These are phyloP conservation scores for Nemania abortiva DNA, from an alignment of 2,329 filamentous ascomycete species.

Conservation along the genomic window DNA sequence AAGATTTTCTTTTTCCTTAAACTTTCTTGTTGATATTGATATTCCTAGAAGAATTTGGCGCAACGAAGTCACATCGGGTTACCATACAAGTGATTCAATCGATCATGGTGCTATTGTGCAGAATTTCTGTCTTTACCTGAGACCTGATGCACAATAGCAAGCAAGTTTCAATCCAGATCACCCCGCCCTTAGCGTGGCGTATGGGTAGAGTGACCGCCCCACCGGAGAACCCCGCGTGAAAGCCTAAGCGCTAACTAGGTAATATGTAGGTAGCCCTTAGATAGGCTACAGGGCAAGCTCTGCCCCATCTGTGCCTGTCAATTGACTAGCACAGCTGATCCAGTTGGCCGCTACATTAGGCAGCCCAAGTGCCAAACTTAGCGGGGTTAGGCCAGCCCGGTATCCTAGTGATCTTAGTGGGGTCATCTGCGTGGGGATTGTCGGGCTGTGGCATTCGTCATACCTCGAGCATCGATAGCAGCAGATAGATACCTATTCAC, in stretches of 20 bases:
- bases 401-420: slow-evolving; percentile 7
- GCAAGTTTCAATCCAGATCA: not conserved
- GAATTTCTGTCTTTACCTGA: too few species aligned
- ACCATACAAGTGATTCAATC: too few species aligned
- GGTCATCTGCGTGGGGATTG: slow-evolving; percentile 13
- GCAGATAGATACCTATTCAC: not conserved
- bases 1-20: too few species aligned
- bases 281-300: not conserved
- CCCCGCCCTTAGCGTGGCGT: slow-evolving; percentile 18
- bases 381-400: slow-evolving; percentile 16
- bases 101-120: too few species aligned
- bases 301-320: slow-evolving; percentile 16
- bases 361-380: slow-evolving; percentile 2
- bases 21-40: too few species aligned
- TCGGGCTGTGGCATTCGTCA: slow-evolving; percentile 31
- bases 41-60: too few species aligned
- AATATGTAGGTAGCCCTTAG: not conserved
- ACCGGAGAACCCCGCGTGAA: slow-evolving; percentile 20
- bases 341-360: slow-evolving; percentile 26
- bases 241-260: not conserved
- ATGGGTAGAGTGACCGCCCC: not conserved
- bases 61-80: too few species aligned
- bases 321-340: slow-evolving; percentile 37
- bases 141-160: not conserved
- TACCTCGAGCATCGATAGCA: slow-evolving; percentile 25